Evolutionary conservation across 2,329 filamentous ascomycete species (phyloP).

Genomic region (Phymatotrichopsis omnivora): DNA sequence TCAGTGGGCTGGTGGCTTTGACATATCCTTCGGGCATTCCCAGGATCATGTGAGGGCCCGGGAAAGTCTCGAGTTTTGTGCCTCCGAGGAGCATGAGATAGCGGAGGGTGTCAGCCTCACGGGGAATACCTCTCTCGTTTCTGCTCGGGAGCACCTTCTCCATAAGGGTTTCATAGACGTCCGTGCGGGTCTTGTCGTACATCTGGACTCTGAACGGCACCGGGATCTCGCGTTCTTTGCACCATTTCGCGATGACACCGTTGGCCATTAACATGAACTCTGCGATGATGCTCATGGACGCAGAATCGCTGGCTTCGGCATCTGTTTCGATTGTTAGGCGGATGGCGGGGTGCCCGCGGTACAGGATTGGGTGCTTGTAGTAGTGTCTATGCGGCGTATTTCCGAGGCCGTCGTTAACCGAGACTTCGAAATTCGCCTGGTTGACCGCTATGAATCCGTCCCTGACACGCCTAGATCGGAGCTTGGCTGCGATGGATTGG

Average conservation of each 20-base stretch:
- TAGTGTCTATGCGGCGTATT: conserved; percentile 16
- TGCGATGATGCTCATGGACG: conserved; percentile 38
- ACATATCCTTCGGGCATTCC: conserved; percentile 49
- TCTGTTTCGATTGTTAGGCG: conserved; percentile 11
- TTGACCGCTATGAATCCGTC: conserved; percentile 11
- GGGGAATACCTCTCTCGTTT: conserved; percentile 11
- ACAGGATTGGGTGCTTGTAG: conserved; percentile 27
- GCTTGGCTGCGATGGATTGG: conserved; percentile 16
- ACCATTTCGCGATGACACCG: conserved; percentile 53
- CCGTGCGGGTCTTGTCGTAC: conserved; percentile 36
- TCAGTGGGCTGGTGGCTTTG: conserved; percentile 56
- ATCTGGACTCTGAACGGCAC: conserved; percentile 46
- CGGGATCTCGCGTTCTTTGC: conserved; percentile 47
- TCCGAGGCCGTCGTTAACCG: conserved; percentile 13
- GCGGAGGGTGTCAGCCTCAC: conserved; percentile 23
- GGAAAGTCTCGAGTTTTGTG: conserved; percentile 44
- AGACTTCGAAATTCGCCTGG: conserved; percentile 5
- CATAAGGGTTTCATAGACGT: conserved; percentile 37
- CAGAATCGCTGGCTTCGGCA: not conserved
- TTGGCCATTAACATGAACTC: conserved; percentile 53
- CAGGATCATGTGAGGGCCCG: conserved; percentile 48
- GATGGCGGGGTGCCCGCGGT: conserved; percentile 25
- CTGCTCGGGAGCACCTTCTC: conserved; percentile 36
- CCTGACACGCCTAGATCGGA: conserved; percentile 7
- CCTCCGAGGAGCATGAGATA: conserved; percentile 40